Evolutionary conservation across 495 filamentous ascomycete species (phyloP).

Genomic region (Tuber magnatum): DNA sequence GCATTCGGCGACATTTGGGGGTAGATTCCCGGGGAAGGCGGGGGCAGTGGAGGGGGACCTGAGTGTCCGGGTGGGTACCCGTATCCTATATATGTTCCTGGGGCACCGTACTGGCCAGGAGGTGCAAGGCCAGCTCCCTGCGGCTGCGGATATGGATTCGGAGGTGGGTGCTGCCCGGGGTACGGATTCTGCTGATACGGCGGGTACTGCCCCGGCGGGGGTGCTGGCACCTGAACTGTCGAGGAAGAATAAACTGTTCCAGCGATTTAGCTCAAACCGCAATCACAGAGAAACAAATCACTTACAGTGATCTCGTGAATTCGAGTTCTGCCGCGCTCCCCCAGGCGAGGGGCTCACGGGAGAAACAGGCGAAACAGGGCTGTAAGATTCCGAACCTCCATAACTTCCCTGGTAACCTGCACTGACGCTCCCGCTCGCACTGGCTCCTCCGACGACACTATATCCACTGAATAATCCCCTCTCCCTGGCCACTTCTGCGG

Average conservation of each 20-base stretch:
- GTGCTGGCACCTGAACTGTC: slow-evolving; percentile 8
- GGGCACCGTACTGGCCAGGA: slow-evolving; percentile 20
- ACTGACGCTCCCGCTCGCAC: slow-evolving; percentile 10
- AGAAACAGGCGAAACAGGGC: slow-evolving; percentile 26
- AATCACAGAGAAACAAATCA: slow-evolving; percentile 4
- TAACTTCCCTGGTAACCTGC: slow-evolving; percentile 26
- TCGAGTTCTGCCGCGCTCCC: slow-evolving; percentile 13
- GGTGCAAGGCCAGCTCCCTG: slow-evolving; percentile 1
- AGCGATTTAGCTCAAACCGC: background rate
- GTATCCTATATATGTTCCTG: slow-evolving; percentile 17
- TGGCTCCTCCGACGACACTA: slow-evolving; percentile 17
- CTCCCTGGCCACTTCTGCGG: slow-evolving; percentile 1
- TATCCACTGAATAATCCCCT: slow-evolving; percentile 22
- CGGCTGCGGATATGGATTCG: slow-evolving; percentile 15
- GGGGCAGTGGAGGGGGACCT: slow-evolving; percentile 12
- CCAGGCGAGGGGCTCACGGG: slow-evolving; percentile 17
- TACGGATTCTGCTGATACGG: slow-evolving; percentile 8
- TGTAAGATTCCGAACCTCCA: slow-evolving; percentile 16
- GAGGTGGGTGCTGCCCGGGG: slow-evolving; percentile 20
- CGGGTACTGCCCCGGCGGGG: slow-evolving; percentile 11
- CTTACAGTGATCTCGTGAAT: slow-evolving; percentile 5
- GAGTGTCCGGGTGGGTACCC: slow-evolving; percentile 22
- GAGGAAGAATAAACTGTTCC: slow-evolving; percentile 24
- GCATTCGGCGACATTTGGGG: slow-evolving; percentile 15
- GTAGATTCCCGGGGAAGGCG: slow-evolving; percentile 20